Evolutionary conservation across 805 yeast species (phyloP), one percentile per base, ranked within the genome.

Genomic region (Tetrapisispora namnaoensis): DNA sequence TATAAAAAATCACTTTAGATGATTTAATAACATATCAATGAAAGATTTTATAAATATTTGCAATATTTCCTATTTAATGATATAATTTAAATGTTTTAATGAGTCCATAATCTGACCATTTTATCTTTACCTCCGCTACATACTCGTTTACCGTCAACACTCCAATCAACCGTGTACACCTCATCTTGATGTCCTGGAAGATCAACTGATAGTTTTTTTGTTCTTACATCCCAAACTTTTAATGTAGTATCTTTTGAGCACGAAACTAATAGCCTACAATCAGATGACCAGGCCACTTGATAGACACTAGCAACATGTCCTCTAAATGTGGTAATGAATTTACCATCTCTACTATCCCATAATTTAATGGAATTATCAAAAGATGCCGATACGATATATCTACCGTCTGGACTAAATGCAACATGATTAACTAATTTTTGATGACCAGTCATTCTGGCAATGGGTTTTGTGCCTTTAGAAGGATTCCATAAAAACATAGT

Each of bases 401-500:
- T 77, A 11, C 97, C 98, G 65, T 93, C 97, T 2, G 99, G 99
- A 2, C 96, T 86, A 61, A 91, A 93, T 14, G 88, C 81, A 13
- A 93, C 99, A 65, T 91, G 97, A 61, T 93, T 93, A 20, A 93
- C 98, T 28, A 91, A 73, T 67, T 93, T 93, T 63, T 93, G 99
- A 67, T 93, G 99, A 27, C 99, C 99, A 1, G 96, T 89, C 93
- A 93, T 85, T 61, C 99, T 78, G 49, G 89, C 82, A 7, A 93
- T 66, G 1, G 99, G 99, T 63, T 90, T 93, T 37, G 75, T 73
- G 1, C 83, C 71, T 63, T 79, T 83, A 45, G 80, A 67, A 18
- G 97, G 98, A 59, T 90, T 95, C 99, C 99, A 93, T 52, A 93
- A 68, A 57, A 84, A 93, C 97, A 93, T 93, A 24, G 99, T 93